Base-by-base conservation (phyloP, 495 filamentous ascomycete species). In the Clohesyomyces aquaticus region DNA sequence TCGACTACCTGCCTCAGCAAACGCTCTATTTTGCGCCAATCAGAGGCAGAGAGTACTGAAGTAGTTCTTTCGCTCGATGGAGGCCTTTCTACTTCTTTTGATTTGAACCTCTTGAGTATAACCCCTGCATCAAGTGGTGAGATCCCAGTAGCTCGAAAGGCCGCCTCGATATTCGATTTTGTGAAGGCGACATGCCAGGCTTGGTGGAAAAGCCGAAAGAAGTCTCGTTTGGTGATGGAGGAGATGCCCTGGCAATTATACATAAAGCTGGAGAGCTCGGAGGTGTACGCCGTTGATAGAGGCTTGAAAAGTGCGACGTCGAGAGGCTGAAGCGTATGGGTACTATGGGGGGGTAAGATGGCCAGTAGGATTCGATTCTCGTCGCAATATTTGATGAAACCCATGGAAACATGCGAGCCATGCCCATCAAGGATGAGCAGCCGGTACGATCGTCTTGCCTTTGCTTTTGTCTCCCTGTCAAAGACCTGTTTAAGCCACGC, bases 401-500 rank as follows among this genome's bases (percentile, higher is more conserved):
- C 49, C 52, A 69, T 59, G 8, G 52, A 58, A 21, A 71, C 19
- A 52, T 71, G 69, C 26, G 50, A 46, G 12, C 35, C 49, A 60
- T 71, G 64, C 26, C 64, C 64, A 63, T 72, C 43, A 29, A 65
- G 19, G 18, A 65, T 65, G 14, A 63, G 60, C 47, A 65, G 61
- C 23, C 47, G 67, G 27, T 50, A 52, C 11, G 12, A 25, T 26
- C 43, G 46, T 35, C 65, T 12, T 32, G 62, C 55, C 25, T 65
- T 65, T 8, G 1, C 38, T 35, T 70, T 57, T 45, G 26, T 56
- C n/a, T 57, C 9, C n/a, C 49, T 45, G 43, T 72, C 55, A 61
- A 72, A 72, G 27, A 70, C 46, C 48, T 51, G 48, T 51, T 53
- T 4, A 29, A 53, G 49, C 49, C 49, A 53, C 2, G 25, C 25